A percentile compares a stretch with the other conserved stretches of the same genome.
These are phyloP conservation scores for Candida smagusa DNA, from an alignment of 1,139 yeast species.

Conservation along the genomic window DNA sequence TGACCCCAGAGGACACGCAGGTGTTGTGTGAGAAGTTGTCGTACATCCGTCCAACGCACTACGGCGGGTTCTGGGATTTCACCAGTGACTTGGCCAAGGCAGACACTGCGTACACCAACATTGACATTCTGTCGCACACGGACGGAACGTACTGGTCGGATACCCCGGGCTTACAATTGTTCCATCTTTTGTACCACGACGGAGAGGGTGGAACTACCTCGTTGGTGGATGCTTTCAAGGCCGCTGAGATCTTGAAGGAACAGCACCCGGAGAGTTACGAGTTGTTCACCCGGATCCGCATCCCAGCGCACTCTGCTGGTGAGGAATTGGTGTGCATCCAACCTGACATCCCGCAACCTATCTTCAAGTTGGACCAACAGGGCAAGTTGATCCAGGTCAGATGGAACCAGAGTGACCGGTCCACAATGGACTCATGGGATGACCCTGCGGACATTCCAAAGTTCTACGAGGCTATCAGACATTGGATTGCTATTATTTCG, in stretches of 20 bases:
- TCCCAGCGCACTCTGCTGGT: slow-evolving; percentile 80
- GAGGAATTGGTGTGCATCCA: slow-evolving; percentile 66
- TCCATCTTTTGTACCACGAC: slow-evolving; percentile 63
- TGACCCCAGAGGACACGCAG: slow-evolving; percentile 59
- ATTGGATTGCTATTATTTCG: slow-evolving; percentile 56
- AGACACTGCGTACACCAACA: slow-evolving; percentile 74
- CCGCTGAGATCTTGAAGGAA: slow-evolving; percentile 51
- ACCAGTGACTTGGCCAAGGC: slow-evolving; percentile 69
- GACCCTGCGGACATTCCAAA: slow-evolving; percentile 52
- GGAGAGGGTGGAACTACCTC: slow-evolving; percentile 77
- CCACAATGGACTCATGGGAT: slow-evolving; percentile 59
- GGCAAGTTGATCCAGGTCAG: slow-evolving; percentile 64
- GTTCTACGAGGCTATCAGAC: slow-evolving; percentile 58
- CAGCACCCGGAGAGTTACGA: slow-evolving; percentile 55
- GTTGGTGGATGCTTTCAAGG: slow-evolving; percentile 65
- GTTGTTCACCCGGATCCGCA: slow-evolving; percentile 47
- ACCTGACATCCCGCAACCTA: slow-evolving; percentile 59
- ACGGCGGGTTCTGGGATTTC: slow-evolving; percentile 82
- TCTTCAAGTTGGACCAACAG: slow-evolving; percentile 53
- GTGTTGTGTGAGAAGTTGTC: slow-evolving; percentile 57
- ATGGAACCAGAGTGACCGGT: slow-evolving; percentile 75
- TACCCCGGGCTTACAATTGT: slow-evolving; percentile 71
- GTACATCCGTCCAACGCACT: slow-evolving; percentile 69
- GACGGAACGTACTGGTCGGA: slow-evolving; percentile 82
- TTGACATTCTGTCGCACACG: slow-evolving; percentile 66